phyloP scores from a whole-genome alignment of 352 stramenopile species.

The Elongisporangium undulatum region DNA sequence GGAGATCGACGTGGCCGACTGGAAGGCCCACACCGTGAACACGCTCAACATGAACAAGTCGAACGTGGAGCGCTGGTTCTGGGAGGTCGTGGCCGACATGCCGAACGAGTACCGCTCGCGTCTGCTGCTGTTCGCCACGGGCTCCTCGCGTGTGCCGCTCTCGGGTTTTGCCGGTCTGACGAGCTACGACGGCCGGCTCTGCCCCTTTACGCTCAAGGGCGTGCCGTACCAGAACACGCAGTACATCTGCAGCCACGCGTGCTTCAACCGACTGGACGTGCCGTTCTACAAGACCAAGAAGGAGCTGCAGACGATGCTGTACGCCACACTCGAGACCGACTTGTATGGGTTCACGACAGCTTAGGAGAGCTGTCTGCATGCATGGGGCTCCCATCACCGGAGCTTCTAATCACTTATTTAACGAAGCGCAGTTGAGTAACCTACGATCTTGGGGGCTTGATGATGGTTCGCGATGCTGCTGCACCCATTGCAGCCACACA shows the following conservation, averaged over 20 bases:
- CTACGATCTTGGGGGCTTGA: not conserved
- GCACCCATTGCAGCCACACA: not conserved
- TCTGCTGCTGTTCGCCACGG: conserved; percentile 79
- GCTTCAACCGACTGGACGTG: conserved; percentile 92
- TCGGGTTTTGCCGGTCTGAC: conserved; percentile 68
- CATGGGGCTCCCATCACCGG: not conserved
- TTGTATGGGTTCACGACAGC: conserved; percentile 65
- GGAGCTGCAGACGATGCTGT: conserved; percentile 66
- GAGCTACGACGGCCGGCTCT: conserved; percentile 77
- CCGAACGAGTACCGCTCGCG: conserved; percentile 68
- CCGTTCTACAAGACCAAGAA: conserved; percentile 91
- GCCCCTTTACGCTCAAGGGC: conserved; percentile 69
- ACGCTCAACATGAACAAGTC: conserved; percentile 40
- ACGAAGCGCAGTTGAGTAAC: not conserved
- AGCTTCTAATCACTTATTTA: not conserved
- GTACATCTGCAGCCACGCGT: conserved; percentile 74
- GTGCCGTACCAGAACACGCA: conserved; percentile 35
- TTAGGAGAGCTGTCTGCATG: conserved; percentile 11
- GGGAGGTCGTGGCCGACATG: conserved; percentile 93
- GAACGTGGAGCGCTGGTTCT: conserved; percentile 87
- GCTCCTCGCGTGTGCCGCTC: conserved; percentile 70
- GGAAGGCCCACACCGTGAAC: conserved; percentile 83
- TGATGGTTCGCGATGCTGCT: not conserved
- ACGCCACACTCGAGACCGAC: conserved; percentile 59
- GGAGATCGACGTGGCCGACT: conserved; percentile 96